Percentiles rank a stretch among this genome's conserved stretches.
phyloP scores from a whole-genome alignment of 257 asterid genomes.

The Cinchona pubescens region DNA sequence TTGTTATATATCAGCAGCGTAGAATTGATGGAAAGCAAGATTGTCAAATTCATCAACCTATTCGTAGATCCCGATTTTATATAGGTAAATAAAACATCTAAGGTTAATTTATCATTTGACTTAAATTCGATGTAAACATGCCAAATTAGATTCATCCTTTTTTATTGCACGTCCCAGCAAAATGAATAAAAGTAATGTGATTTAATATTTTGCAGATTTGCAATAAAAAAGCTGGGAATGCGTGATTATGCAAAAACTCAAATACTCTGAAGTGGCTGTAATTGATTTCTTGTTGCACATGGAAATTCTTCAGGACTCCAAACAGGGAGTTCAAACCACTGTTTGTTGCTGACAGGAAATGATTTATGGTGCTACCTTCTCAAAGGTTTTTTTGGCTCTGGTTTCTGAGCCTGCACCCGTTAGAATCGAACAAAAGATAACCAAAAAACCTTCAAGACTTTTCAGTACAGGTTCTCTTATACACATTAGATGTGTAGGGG shows the following conservation, averaged over 20 bases:
- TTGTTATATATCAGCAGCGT: conserved; percentile 27
- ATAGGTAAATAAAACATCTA: conserved; percentile 40
- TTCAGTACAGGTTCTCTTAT: too few species aligned
- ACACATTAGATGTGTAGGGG: too few species aligned
- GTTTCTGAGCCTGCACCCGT: conserved; percentile 3
- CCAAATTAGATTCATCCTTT: neutral
- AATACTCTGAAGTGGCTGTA: neutral
- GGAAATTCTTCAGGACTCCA: neutral
- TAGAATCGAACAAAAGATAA: neutral
- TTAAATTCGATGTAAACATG: neutral
- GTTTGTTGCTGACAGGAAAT: neutral
- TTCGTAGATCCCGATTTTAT: conserved; percentile 61
- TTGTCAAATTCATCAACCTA: conserved; percentile 32
- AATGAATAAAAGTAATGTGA: neutral
- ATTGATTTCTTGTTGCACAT: neutral
- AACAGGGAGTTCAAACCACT: neutral
- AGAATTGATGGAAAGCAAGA: conserved; percentile 30
- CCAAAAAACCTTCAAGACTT: neutral
- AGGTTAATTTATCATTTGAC: neutral
- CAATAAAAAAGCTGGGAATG: conserved; percentile 3
- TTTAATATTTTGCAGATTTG: conserved; percentile 18
- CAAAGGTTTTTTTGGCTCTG: neutral
- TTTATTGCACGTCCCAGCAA: neutral
- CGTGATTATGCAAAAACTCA: neutral
- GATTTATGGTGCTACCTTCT: conserved; percentile 7